phyloP scores from a whole-genome alignment of 768 basidiomycete genomes.

The Pulveroboletus sp. region DNA sequence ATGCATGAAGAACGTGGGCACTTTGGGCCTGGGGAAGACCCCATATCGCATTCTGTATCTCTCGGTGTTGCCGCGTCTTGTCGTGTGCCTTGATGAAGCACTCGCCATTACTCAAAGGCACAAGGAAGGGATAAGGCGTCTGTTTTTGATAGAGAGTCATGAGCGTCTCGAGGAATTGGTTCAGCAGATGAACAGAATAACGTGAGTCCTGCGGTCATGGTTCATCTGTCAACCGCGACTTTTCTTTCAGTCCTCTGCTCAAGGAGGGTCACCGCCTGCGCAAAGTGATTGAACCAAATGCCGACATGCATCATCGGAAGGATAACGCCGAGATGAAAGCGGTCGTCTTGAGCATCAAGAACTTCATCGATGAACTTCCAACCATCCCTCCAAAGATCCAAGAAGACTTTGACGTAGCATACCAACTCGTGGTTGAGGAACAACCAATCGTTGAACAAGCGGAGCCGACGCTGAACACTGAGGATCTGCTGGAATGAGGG shows the following conservation, averaged over 20 bases:
- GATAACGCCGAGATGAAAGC: constrained; percentile 27
- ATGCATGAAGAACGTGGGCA: constrained; percentile 27
- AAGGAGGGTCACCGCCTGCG: constrained; percentile 28
- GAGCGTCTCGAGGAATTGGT: constrained; percentile 35
- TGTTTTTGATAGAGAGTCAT: constrained; percentile 27
- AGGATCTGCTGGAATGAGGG: constrained; percentile 20
- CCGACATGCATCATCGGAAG: constrained; percentile 25
- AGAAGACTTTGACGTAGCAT: constrained; percentile 28
- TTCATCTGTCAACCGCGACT: too few relatives aligned
- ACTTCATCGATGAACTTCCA: constrained; percentile 28
- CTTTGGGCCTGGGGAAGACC: constrained; percentile 26
- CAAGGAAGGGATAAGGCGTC: constrained; percentile 34
- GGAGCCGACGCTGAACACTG: constrained; percentile 24
- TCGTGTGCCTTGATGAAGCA: constrained; percentile 39
- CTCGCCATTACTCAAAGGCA: constrained; percentile 20
- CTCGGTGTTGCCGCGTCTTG: constrained; percentile 37
- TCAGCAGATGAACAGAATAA: constrained; percentile 28
- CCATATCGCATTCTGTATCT: constrained; percentile 38
- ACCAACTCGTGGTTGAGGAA: constrained; percentile 28
- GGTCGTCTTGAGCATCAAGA: constrained; percentile 24
- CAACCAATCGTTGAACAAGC: constrained; percentile 2
- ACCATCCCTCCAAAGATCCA: constrained; percentile 18
- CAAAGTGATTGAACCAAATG: constrained; percentile 30
- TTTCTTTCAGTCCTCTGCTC: constrained; percentile 25
- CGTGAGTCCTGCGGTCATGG: too few relatives aligned